Base-by-base conservation (phyloP, 2,329 filamentous ascomycete species). In the Ascochyta lentis region DNA sequence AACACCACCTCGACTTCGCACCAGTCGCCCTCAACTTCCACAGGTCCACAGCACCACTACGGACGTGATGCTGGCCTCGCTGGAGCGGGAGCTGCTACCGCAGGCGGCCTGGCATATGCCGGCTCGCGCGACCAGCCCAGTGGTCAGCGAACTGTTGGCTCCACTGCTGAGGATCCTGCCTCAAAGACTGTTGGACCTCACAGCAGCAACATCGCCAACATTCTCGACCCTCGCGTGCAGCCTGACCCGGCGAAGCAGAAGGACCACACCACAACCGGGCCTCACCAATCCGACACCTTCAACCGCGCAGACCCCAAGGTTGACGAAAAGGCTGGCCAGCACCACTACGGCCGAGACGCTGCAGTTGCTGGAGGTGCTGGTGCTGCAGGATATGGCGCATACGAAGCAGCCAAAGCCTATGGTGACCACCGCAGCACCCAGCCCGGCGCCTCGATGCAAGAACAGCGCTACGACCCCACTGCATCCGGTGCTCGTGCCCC, bases 391-490 rank as follows among this genome's bases (percentile, higher is more conserved):
- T 67, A 69, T 38, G 71, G 70, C 43, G 74, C 67, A 0, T 69
- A 77, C 45, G 70, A 77, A 44, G 65, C 67, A 13, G 63, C 60
- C 1, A 59, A 74, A 34, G 43, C 55, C 2, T 72, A 76, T 38
- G 65, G 61, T 31, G 61, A 70, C 9, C 68, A 74, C 34, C 67
- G 59, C 23, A 67, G 56, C 59, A 74, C 70, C 5, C 70, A 70
- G 31, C 64, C 68, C 3, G 45, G 46, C 19, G 66, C 70, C 10
- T 60, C 70, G 9, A 67, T 74, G 67, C 57, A 64, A 26, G 67
- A 73, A 4, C 70, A 73, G 51, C 68, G 68, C 31, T 74, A 72
- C 34, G 69, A 73, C 35, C 60, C 69, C 6, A 55, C 61, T 33
- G 59, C 60, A 40, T 15, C 58, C 23, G 59, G 63, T 16, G 68